Conservation (phyloP, 805 yeast species). For the Barnettozyma wickerhamii region DNA sequence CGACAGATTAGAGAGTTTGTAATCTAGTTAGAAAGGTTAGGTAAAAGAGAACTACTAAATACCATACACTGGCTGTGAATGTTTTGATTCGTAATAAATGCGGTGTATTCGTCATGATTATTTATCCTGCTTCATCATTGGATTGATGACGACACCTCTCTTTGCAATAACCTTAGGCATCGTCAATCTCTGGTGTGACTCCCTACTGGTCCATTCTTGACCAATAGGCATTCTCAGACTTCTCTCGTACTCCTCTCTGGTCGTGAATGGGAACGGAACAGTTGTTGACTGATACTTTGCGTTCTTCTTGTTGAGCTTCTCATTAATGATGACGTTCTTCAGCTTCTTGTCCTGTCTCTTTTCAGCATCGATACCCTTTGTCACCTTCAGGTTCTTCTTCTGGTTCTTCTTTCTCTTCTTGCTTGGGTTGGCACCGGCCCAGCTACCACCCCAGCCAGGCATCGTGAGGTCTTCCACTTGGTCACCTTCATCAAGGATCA, state of each 20-base stretch:
- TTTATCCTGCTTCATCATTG: slow-evolving; percentile 67
- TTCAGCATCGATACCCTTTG: slow-evolving; percentile 70
- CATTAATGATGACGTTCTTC: slow-evolving; percentile 85
- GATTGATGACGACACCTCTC: slow-evolving; percentile 88
- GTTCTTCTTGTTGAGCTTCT: slow-evolving; percentile 77
- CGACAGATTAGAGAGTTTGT: slow-evolving; percentile 91
- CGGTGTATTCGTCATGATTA: neutral
- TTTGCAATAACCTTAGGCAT: slow-evolving; percentile 86
- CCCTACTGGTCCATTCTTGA: slow-evolving; percentile 91
- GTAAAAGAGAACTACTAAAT: neutral
- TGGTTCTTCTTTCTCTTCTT: slow-evolving; percentile 6
- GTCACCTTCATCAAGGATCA: slow-evolving; percentile 76
- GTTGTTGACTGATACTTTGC: slow-evolving; percentile 79
- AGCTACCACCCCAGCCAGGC: slow-evolving; percentile 84
- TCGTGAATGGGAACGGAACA: slow-evolving; percentile 96
- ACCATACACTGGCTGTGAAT: neutral
- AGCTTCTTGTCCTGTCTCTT: slow-evolving; percentile 74
- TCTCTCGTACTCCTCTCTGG: slow-evolving; percentile 91
- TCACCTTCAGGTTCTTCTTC: slow-evolving; percentile 46
- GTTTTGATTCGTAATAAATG: no score
- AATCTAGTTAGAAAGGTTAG: no score
- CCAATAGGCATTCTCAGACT: slow-evolving; percentile 95
- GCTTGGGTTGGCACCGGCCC: slow-evolving; percentile 71
- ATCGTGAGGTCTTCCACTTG: slow-evolving; percentile 78
- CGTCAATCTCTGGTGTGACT: slow-evolving; percentile 79